Evolutionary conservation across 2,329 filamentous ascomycete genomes (phyloP), one percentile per base, ranked within the genome.

Genomic region (Apiospora saccharicola): DNA sequence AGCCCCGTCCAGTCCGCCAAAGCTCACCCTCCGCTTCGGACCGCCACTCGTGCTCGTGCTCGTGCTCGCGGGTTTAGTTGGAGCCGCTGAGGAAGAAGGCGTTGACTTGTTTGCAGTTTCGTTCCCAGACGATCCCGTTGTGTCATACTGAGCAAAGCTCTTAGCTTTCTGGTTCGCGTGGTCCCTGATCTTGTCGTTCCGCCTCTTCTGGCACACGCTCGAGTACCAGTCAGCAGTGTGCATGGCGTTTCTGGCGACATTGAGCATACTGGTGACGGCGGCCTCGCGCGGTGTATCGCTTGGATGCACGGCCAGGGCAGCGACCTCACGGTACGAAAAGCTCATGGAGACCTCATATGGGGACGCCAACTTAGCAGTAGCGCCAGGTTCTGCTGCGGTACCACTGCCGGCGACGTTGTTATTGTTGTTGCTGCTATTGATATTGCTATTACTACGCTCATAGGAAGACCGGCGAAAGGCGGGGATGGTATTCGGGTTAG

Each of bases 221-320:
- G 68, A 12, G 47, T 70, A 70, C 46, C 47, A 69, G 41, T 73
- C 67, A 34, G 70, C 43, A 16, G 67, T 19, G 30, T 30, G 41
- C 30, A 46, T 67, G 14, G 67, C 72, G 44, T 67, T 64, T 7
- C 37, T 41, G 14, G 71, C 61, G 6, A 70, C 68, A 16, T 70
- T 68, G 26, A 71, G 26, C 2, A 73, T 30, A 12, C 37, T 37
- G 19, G 68, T 70, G 41, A 46, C 24, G 34, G 68, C 57, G 26
- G 57, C 53, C 70, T 72, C 72, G 19, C 72, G 53, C 19, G 70
- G 72, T 37, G 70, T 72, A 26, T 73, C 72, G 37, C 64, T 68
- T 19, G 41, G 68, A 43, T 73, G 44, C 34, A 47, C 43, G 16
- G 14, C 7, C n/a, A 67, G 22, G 12, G 30, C 47, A 2, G 37